phyloP scores from a whole-genome alignment of 768 basidiomycete genomes.

The Lactarius sanguifluus region DNA sequence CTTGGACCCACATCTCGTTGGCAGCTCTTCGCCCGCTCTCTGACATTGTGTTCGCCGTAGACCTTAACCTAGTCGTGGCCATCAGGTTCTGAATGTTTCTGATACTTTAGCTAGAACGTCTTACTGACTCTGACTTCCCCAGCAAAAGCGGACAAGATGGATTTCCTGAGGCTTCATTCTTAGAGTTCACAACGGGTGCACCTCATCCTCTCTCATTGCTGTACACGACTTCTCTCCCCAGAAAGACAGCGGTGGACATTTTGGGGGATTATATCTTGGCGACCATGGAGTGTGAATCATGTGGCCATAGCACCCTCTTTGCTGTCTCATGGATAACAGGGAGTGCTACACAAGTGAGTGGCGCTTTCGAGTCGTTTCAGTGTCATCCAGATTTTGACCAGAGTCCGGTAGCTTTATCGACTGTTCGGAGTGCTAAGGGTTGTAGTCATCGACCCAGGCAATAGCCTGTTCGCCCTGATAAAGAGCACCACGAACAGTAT shows the following conservation, averaged over 20 bases:
- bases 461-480: conserved; percentile 9
- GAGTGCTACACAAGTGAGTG: neutral
- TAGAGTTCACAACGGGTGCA: conserved; percentile 14
- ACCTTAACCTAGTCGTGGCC: conserved; percentile 17
- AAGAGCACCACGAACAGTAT: conserved; percentile 1
- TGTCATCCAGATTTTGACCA: neutral
- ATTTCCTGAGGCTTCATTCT: neutral
- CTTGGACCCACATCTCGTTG: conserved; percentile 10
- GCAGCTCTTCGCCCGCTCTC: neutral
- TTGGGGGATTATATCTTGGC: conserved; percentile 17
- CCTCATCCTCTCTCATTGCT: conserved; percentile 15
- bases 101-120: neutral
- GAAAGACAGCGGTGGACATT: conserved; percentile 7
- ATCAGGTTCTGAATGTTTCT: conserved; percentile 3
- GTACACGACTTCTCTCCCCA: conserved; percentile 7
- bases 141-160: neutral
- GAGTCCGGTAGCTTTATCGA: neutral
- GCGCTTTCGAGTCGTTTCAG: neutral
- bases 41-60: conserved; percentile 13
- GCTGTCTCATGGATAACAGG: conserved; percentile 21
- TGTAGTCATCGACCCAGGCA: conserved; percentile 5
- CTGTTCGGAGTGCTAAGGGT: conserved; percentile 11
- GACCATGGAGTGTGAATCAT: neutral
- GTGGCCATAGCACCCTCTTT: neutral
- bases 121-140: neutral